Percentiles rank a stretch among this genome's conserved stretches.
Conservation (phyloP, 768 basidiomycete genomes). For the Paxillus rubicundulus region DNA sequence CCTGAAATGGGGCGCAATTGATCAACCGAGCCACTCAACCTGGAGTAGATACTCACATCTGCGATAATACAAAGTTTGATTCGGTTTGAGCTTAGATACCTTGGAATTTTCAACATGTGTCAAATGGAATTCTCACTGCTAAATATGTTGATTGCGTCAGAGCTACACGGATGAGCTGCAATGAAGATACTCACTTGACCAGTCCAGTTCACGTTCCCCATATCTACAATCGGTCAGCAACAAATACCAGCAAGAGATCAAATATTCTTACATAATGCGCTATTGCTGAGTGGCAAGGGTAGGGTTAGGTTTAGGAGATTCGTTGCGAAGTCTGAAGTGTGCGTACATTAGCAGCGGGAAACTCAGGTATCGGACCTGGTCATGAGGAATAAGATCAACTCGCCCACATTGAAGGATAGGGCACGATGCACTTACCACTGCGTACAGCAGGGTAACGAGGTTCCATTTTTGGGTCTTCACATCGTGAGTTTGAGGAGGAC, state of each 20-base stretch:
- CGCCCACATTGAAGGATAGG: not conserved
- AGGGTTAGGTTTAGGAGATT: not conserved
- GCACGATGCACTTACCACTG: conserved; percentile 2
- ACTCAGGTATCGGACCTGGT: conserved; percentile 14
- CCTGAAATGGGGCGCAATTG: conserved; percentile 2
- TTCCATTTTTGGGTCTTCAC: conserved; percentile 18
- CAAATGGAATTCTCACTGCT: conserved; percentile 13
- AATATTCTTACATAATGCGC: conserved; percentile 9
- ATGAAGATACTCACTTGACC: conserved; percentile 3
- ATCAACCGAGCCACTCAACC: not conserved
- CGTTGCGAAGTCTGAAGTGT: not conserved
- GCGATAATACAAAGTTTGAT: not conserved
- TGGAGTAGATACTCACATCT: conserved; percentile 11
- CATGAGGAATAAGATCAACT: not conserved
- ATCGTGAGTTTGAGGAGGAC: not conserved
- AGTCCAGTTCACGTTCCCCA: conserved; percentile 7
- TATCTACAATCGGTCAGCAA: conserved; percentile 7
- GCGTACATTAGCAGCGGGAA: conserved; percentile 14
- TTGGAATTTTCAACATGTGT: not conserved
- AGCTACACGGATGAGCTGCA: not conserved
- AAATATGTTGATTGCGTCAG: not conserved
- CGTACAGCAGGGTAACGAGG: conserved; percentile 14
- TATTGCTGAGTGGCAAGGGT: not conserved
- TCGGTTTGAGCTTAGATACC: not conserved
- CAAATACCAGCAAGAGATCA: not conserved